Percentiles rank a stretch among this genome's conserved stretches.
Evolutionary conservation across 164 flowering plant species (phyloP).

Genomic region (Macadamia integrifolia): DNA sequence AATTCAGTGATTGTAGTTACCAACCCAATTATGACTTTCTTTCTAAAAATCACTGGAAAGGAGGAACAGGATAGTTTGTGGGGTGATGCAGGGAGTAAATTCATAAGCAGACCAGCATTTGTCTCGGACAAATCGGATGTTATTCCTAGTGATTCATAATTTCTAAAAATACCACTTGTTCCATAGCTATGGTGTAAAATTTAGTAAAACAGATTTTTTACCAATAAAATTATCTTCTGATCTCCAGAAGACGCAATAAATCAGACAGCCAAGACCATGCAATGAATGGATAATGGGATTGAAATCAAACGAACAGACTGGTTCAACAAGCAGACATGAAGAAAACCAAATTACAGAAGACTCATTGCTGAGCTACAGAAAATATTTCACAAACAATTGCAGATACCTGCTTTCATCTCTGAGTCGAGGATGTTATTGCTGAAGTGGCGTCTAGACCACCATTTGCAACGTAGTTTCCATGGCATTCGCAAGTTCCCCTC

Average conservation of each 20-base stretch:
- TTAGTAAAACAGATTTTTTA: no score
- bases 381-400: background rate
- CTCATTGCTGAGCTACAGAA: background rate
- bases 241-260: no score
- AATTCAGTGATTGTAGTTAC: background rate
- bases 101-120: no score
- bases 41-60: no score
- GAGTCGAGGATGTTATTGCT: constrained; percentile 28
- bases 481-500: constrained; percentile 28
- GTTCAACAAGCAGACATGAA: background rate
- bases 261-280: no score
- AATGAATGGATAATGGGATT: background rate
- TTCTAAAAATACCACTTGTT: no score
- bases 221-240: no score
- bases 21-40: background rate
- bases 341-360: background rate
- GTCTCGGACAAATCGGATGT: no score
- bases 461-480: constrained; percentile 66
- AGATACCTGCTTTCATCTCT: constrained; percentile 51
- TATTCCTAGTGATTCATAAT: no score
- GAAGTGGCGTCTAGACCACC: constrained; percentile 79
- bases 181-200: no score
- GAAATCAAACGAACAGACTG: background rate
- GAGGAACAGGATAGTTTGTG: no score
- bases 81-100: no score